Conservation (phyloP, 2,329 filamentous ascomycete species). For the Epichloe typhina region DNA sequence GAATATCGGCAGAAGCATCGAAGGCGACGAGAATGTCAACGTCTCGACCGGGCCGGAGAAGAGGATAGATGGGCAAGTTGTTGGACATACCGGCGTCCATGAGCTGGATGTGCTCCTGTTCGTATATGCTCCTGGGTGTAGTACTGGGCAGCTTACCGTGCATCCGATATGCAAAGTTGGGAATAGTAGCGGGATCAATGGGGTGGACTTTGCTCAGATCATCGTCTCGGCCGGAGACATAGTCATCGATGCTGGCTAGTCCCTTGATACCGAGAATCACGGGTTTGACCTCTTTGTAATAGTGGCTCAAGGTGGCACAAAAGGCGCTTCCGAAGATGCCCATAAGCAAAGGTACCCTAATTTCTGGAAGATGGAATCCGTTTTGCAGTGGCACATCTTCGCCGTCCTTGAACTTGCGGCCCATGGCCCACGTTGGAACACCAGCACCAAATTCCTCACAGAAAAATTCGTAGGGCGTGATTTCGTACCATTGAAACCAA, state of each 20-base stretch:
- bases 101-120: slow-evolving; percentile 58
- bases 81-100: slow-evolving; percentile 99
- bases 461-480: slow-evolving; percentile 89
- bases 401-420: slow-evolving; percentile 67
- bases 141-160: slow-evolving; percentile 59
- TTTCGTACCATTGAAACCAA: slow-evolving; percentile 98
- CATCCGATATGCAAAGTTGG: slow-evolving; percentile 81
- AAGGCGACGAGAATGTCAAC: slow-evolving; percentile 88
- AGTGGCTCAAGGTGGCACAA: slow-evolving; percentile 88
- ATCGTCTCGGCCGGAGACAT: slow-evolving; percentile 71
- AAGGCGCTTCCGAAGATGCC: slow-evolving; percentile 97
- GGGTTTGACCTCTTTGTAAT: slow-evolving; percentile 88
- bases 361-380: slow-evolving; percentile 64
- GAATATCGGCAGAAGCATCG: slow-evolving; percentile 86
- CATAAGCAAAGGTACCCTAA: slow-evolving; percentile 71
- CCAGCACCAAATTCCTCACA: slow-evolving; percentile 85
- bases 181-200: slow-evolving; percentile 80
- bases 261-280: slow-evolving; percentile 62
- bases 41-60: slow-evolving; percentile 75
- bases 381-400: slow-evolving; percentile 37
- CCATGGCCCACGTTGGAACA: slow-evolving; percentile 89
- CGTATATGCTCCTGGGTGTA: slow-evolving; percentile 64
- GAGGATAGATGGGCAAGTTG: slow-evolving; percentile 89
- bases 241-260: slow-evolving; percentile 62
- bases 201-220: slow-evolving; percentile 88